Base-by-base conservation (phyloP, 495 filamentous ascomycete species). In the Neohortaea acidophila region DNA sequence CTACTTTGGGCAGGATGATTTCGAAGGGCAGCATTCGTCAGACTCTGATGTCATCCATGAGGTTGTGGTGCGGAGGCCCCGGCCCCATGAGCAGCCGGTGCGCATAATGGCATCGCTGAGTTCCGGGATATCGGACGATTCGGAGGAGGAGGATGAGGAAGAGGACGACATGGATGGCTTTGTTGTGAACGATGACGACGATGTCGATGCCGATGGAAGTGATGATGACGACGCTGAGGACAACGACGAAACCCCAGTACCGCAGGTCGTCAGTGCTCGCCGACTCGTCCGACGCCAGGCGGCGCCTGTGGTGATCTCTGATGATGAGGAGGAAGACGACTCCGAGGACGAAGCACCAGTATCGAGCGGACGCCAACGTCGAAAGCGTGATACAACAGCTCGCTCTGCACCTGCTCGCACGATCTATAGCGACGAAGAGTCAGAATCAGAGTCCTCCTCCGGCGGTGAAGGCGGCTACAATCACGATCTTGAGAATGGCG, bases 131-230 rank as follows among this genome's bases (percentile, higher is more conserved):
- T 15, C 7, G 2, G 47, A 42, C 9, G 44, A 43, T 2, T 50
- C 49, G 14, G 56, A 59, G 32, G 57, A 59, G 18, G 58, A 58
- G 14, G 55, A 58, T 10, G 55, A 51, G 24, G 39, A 48, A 17
- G 52, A 48, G 10, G 13, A 44, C 0, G 52, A 53, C 15, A 43
- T 59, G 49, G 46, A 48, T 26, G 54, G 45, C 23, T 59, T 59
- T 44, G 45, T 61, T 24, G 53, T 49, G 11, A 47, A 58, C 35
- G 47, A 40, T 27, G 43, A 38, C 20, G 27, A 27, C 2, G 13
- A 13, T 31, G 21, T 4, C 0, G 33, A 30, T 13, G 20, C 32
- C 20, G 19, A 28, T n/a, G 32, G 21, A 9, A 21, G 28, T 17
- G 37, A 8, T 12, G 15, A 6, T 4, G 34, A 20, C 17, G 32